Base-by-base conservation (phyloP, 148 eudicot genomes). In the Polygonum maritimum region DNA sequence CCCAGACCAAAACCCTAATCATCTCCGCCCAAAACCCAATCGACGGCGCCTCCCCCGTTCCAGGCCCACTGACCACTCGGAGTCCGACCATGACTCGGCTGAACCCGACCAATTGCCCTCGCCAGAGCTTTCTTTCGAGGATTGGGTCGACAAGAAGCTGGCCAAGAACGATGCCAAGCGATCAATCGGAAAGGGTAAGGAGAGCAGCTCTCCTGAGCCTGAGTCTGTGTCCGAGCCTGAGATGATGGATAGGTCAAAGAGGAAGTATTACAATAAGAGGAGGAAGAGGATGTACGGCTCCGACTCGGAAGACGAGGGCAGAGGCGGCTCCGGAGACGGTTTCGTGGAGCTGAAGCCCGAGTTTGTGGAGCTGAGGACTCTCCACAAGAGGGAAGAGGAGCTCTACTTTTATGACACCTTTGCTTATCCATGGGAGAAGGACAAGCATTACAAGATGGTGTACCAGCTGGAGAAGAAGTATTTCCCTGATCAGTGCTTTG, bases 401-500 rank as follows among this genome's bases (percentile, higher is more conserved):
- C 82, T 95, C 84, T 92, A 89, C 80, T 95, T 92, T 22, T 88
- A 92, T 48, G 98, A 95, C 75, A 76, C 91, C 13, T 95, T 95
- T 76, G 88, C 97, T 22, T 89, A 90, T 69, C 98, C 98, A 15
- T 95, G 98, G 97, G 98, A 95, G 81, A 92, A 92, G 73, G 91
- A 92, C 14, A 95, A 92, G 86, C 98, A 95, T 87, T 95, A 95
- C 75, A 95, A 84, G 77, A 95, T 95, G 98, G 97, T 95, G 75
- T 92, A 95, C 84, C 98, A 92, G 71, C 79, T 95, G 84, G 99
- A 95, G 97, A 95, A 92, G 88, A 95, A 95, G 89, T 95, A 88
- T 77, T 92, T 88, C 57, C 99, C 98, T 74, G 90, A 89, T 76
- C 94, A 95, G 81, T 80, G 97, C 78, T 91, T 95, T 47, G 98